Percentiles rank a stretch among this genome's conserved stretches.
Conservation (phyloP, 768 basidiomycete species). For the Leccinum subgranulosum region DNA sequence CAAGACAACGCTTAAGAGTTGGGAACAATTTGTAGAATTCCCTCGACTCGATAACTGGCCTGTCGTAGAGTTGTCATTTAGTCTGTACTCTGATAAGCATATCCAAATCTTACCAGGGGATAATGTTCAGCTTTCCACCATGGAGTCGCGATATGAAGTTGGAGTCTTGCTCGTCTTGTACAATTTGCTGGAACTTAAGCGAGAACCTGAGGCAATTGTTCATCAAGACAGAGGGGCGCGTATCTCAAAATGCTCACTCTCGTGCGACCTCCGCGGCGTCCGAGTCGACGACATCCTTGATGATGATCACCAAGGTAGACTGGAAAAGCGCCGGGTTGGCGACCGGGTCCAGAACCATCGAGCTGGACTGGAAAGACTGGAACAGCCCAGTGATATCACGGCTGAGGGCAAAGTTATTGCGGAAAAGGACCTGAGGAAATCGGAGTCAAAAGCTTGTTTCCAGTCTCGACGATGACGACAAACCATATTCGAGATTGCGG, state of each 20-base stretch:
- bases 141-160: constrained; percentile 63
- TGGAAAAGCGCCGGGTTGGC: constrained; percentile 57
- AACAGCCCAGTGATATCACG: constrained; percentile 62
- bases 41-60: constrained; percentile 57
- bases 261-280: constrained; percentile 56
- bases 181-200: constrained; percentile 57
- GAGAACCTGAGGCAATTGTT: constrained; percentile 40
- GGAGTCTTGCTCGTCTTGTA: constrained; percentile 53
- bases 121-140: constrained; percentile 49
- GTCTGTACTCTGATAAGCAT: neutral
- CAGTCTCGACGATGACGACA: constrained; percentile 9
- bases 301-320: constrained; percentile 58
- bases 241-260: constrained; percentile 40
- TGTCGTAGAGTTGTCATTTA: neutral
- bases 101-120: constrained; percentile 43
- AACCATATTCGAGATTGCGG: constrained; percentile 62
- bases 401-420: constrained; percentile 62
- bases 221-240: neutral
- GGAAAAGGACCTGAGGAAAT: constrained; percentile 50
- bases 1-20: constrained; percentile 42
- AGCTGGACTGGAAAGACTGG: constrained; percentile 57
- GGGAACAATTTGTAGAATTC: constrained; percentile 55
- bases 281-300: constrained; percentile 66
- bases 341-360: constrained; percentile 53
- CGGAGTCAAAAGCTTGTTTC: neutral